Evolutionary conservation across 2,329 filamentous ascomycete genomes (phyloP), one percentile per base, ranked within the genome.

Genomic region (Colletotrichum ledebouriae): DNA sequence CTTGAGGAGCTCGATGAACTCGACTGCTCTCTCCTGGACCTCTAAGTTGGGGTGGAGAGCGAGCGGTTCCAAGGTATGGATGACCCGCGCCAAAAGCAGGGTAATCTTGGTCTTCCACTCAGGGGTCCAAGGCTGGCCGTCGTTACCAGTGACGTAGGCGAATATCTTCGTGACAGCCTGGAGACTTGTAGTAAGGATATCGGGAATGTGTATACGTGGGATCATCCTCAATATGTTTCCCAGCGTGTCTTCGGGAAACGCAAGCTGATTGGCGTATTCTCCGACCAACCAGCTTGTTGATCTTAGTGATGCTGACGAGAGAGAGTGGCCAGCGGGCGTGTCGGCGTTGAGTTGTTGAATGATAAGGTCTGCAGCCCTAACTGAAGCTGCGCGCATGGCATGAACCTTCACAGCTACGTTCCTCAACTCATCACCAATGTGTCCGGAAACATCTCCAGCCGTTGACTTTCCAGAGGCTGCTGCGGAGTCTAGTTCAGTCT

Each of bases 341-440:
- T 86, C 86, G 10, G 80, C 78, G 67, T 81, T 84, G 57, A 88
- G 81, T 59, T 87, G 89, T 25, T 85, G 81, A 33, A 93, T 80
- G 3, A 98, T 86, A 12, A 93, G 84, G 74, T 97, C 94, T 0
- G 94, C 93, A 11, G 95, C 94, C 72, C 90, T 88, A 4, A 96
- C 89, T n/a, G 93, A 92, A 73, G 94, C 90, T 39, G 87, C 82
- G 59, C 96, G 88, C 74, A 98, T 90, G 46, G 90, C 94, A 76
- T 90, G 92, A 25, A 99, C 96, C 73, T 97, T 93, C 59, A 98
- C 94, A 1, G 95, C 92, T 59, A 99, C 88, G 74, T 95, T 98
- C 58, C 94, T 90, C 34, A 99, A 80, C 79, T 99, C 95, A 42
- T 89, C 87, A 17, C 95, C 96, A 73, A 98, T 94, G 61, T 82